Evolutionary conservation across 768 basidiomycete genomes (phyloP), one percentile per base, ranked within the genome.

Genomic region (Suillus tomentosus): DNA sequence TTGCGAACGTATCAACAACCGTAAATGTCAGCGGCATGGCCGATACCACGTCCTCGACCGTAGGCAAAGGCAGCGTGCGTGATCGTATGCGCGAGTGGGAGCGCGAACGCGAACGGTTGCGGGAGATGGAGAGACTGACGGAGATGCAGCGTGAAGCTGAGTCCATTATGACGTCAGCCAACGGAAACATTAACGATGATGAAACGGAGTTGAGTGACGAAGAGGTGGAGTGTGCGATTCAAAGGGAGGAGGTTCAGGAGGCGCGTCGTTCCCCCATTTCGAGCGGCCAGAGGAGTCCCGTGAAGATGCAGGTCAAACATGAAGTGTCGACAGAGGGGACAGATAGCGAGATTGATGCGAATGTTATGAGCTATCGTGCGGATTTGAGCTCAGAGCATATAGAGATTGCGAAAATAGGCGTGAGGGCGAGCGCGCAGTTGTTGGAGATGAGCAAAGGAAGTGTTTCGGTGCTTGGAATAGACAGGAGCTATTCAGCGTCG

Each of bases 31-130:
- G 42, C 10, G 17, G 59, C 24, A 14, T 39, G 31, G 55, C 56
- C 34, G 53, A 45, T 27, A 58, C 65, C 13, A 65, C 50, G 34
- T 43, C 64, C 39, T 65, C 36, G n/a, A 58, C 57, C 14, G 19
- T 71, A 9, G 60, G 70, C 34, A 76, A 51, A 56, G 76, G 73
- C 31, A 77, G 77, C 19, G 81, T 81, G 19, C 82, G 81, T 63
- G 84, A 90, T 64, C 80, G 91, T 13, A 87, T 92, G 67, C 80
- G 80, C 67, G 90, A 91, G 68, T 92, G 91, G 90, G 90, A 92
- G 71, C 79, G 86, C 48, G 90, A 91, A 73, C 82, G 84, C 42
- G 82, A 87, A 74, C 79, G 89, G 64, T 74, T 91, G 71, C 81
- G 90, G 68, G 89, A 91, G 79, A 87, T 90, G 81, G 82, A 82